Evolutionary conservation across 2,329 filamentous ascomycete species (phyloP).

Genomic region (Aureobasidium zeae): DNA sequence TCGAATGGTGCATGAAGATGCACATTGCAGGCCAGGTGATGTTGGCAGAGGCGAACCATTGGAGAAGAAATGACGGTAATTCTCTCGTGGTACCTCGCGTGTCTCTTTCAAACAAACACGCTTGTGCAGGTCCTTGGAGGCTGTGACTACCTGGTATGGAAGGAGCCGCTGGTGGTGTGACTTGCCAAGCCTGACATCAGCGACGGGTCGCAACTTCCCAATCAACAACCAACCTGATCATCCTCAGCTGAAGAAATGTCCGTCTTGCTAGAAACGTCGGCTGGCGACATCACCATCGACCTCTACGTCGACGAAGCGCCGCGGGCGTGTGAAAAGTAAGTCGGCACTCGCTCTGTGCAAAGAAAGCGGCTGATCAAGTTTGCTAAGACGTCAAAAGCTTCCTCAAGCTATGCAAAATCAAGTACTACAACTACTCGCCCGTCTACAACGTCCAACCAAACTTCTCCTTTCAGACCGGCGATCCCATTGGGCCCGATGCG

Average conservation of each 20-base stretch:
- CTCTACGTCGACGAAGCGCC: slow-evolving; percentile 81
- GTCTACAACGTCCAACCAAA: slow-evolving; percentile 86
- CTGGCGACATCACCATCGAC: slow-evolving; percentile 91
- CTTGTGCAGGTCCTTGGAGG: no score
- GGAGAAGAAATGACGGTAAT: no score
- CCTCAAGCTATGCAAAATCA: slow-evolving; percentile 95
- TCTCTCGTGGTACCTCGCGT: no score
- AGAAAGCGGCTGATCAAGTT: slow-evolving; percentile 43
- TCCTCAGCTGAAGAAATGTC: slow-evolving; percentile 60
- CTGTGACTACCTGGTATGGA: no score
- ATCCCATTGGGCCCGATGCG: slow-evolving; percentile 80
- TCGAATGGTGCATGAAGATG: no score
- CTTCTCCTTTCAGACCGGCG: slow-evolving; percentile 94
- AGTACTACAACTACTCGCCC: slow-evolving; percentile 97
- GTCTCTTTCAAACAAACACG: no score
- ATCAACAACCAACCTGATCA: no score
- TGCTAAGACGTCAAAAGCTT: slow-evolving; percentile 60
- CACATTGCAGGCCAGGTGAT: no score
- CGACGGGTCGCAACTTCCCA: no score
- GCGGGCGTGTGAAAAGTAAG: slow-evolving; percentile 89
- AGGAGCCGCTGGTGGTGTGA: no score
- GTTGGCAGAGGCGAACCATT: no score
- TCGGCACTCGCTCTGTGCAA: slow-evolving; percentile 20
- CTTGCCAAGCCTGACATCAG: no score
- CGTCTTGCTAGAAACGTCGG: slow-evolving; percentile 84